A percentile compares a stretch with the other conserved stretches of the same genome.
These are phyloP conservation scores for Beauveria australis DNA, from an alignment of 2,329 filamentous ascomycete genomes.

Conservation along the genomic window DNA sequence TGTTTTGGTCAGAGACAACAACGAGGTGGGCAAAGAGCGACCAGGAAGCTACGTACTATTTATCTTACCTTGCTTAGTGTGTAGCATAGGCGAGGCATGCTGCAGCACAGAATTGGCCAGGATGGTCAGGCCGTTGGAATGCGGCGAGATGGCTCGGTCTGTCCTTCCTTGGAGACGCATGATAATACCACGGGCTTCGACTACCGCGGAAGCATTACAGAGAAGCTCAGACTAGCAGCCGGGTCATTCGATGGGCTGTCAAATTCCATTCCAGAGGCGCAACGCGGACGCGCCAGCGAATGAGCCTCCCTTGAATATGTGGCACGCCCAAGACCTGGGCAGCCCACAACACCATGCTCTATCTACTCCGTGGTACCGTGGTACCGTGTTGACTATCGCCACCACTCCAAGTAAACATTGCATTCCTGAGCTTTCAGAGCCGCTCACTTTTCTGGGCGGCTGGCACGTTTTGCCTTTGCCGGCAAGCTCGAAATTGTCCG, in stretches of 20 bases:
- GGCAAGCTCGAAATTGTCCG: background rate
- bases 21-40: background rate
- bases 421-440: constrained; percentile 12
- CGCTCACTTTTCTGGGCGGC: constrained; percentile 10
- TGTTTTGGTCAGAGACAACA: background rate
- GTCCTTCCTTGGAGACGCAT: constrained; percentile 4
- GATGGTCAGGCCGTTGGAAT: constrained; percentile 19
- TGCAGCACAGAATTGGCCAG: background rate
- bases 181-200: background rate
- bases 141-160: constrained; percentile 17
- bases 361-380: background rate
- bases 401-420: constrained; percentile 14
- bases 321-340: background rate
- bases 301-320: constrained; percentile 7
- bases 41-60: background rate
- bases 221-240: background rate
- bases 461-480: constrained; percentile 10
- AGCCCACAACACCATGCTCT: background rate
- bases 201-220: background rate
- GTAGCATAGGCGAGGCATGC: constrained; percentile 5
- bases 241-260: background rate
- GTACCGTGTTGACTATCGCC: constrained; percentile 11
- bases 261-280: constrained; percentile 10
- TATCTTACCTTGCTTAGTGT: no score
- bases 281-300: background rate